Percentiles rank a stretch among this genome's conserved stretches.
Conservation (phyloP, 129 eudicot species). For the Tagetes patula region DNA sequence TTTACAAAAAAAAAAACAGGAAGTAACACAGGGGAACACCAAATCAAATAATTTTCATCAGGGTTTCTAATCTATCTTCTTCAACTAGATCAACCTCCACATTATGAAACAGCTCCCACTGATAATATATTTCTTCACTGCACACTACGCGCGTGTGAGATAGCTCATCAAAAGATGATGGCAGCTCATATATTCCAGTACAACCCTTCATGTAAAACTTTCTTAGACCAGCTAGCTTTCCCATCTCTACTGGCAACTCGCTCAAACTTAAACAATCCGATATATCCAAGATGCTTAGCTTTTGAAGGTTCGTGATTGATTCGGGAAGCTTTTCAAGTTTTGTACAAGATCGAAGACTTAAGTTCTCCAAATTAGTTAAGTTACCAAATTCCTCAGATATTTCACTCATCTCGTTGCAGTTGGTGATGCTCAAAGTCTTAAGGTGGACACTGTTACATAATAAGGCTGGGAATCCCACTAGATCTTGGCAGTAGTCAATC, state of each 20-base stretch:
- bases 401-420: constrained; percentile 37
- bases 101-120: constrained; percentile 24
- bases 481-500: constrained; percentile 42
- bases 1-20: background rate
- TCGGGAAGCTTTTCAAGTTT: constrained; percentile 37
- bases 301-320: constrained; percentile 32
- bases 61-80: constrained; percentile 34
- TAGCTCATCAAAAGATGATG: constrained; percentile 18
- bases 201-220: constrained; percentile 44
- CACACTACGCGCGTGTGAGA: constrained; percentile 16
- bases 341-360: constrained; percentile 41
- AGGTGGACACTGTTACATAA: constrained; percentile 35
- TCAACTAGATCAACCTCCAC: constrained; percentile 17
- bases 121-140: constrained; percentile 21
- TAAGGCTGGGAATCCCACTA: constrained; percentile 22
- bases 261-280: constrained; percentile 36
- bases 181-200: constrained; percentile 30
- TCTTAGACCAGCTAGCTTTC: constrained; percentile 29
- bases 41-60: constrained; percentile 18
- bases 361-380: constrained; percentile 31
- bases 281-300: constrained; percentile 34
- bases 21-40: background rate
- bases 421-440: constrained; percentile 37
- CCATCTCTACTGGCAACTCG: constrained; percentile 28
- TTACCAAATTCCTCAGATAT: constrained; percentile 39